phyloP scores from a whole-genome alignment of 345 rosid species.

The Clarkia xantiana region DNA sequence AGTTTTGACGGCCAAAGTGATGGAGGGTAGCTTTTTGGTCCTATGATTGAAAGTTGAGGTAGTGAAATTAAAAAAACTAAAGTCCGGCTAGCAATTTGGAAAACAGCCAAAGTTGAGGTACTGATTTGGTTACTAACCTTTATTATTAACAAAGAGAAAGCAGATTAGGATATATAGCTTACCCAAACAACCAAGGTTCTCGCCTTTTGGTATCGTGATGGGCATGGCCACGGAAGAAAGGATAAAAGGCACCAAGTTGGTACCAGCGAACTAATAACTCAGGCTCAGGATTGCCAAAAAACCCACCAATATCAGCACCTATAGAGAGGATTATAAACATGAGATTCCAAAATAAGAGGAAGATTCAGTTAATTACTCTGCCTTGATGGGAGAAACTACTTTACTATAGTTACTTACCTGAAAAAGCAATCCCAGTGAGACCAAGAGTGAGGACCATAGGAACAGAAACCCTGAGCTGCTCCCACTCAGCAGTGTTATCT shows the following conservation, averaged over 20 bases:
- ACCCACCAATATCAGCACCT: slow-evolving; percentile 99
- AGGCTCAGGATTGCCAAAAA: slow-evolving; percentile 90
- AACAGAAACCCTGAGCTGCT: slow-evolving; percentile 87
- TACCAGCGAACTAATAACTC: slow-evolving; percentile 95
- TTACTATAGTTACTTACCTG: slow-evolving; percentile 34
- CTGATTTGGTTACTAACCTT: too few species aligned
- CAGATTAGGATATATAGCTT: slow-evolving; percentile 9
- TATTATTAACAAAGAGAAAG: too few species aligned
- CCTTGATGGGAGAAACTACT: neutral
- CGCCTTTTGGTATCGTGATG: slow-evolving; percentile 97
- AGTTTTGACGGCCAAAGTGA: too few species aligned
- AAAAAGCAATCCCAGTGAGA: slow-evolving; percentile 71
- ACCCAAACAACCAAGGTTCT: slow-evolving; percentile 99
- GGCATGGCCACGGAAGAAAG: slow-evolving; percentile 96
- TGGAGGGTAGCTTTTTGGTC: too few species aligned
- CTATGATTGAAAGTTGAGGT: too few species aligned
- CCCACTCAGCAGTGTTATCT: slow-evolving; percentile 95
- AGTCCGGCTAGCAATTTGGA: too few species aligned
- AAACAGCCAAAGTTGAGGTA: too few species aligned
- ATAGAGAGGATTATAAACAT: slow-evolving; percentile 1
- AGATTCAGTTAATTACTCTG: neutral
- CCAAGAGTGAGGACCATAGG: slow-evolving; percentile 91
- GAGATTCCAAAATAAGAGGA: neutral
- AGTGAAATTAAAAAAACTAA: too few species aligned
- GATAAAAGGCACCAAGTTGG: slow-evolving; percentile 96